Evolutionary conservation across 108 stramenopile genomes (phyloP).

Genomic region (Nitzschia putrida): DNA sequence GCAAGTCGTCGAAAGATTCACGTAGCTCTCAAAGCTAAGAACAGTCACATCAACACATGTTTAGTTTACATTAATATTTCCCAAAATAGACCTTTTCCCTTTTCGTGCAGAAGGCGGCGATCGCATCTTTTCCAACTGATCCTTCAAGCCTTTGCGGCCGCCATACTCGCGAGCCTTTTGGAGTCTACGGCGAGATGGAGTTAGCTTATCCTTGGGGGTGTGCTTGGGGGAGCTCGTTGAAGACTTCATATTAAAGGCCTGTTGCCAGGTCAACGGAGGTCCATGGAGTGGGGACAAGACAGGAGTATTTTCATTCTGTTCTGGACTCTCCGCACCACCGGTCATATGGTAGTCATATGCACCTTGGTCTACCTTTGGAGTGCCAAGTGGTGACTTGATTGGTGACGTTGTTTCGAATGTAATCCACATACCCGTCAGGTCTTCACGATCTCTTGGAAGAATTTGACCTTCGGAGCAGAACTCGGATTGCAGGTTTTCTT

Average conservation of each 20-base stretch:
- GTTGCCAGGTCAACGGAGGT: background rate
- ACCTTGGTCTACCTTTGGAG: too few relatives aligned
- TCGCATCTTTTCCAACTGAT: slow-evolving; percentile 44
- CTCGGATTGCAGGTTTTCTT: background rate
- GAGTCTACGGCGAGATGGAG: slow-evolving; percentile 6
- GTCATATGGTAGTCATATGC: too few relatives aligned
- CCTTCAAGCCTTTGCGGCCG: slow-evolving; percentile 39
- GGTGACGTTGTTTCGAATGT: too few relatives aligned
- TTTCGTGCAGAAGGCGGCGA: slow-evolving; percentile 40
- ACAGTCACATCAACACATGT: too few relatives aligned
- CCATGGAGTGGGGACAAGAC: background rate
- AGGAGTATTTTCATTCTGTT: background rate
- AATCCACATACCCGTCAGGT: too few relatives aligned
- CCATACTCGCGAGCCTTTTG: slow-evolving; percentile 36
- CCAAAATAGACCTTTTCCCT: background rate
- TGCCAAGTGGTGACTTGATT: too few relatives aligned
- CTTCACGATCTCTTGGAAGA: background rate
- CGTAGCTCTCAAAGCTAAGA: too few relatives aligned
- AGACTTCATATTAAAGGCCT: background rate
- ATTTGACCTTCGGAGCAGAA: slow-evolving; percentile 5
- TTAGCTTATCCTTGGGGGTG: background rate
- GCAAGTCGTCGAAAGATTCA: too few relatives aligned
- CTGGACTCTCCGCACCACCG: too few relatives aligned
- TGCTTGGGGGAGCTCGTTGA: slow-evolving; percentile 8
- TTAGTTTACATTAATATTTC: slow-evolving; percentile 1